Evolutionary conservation across 106 monocot genomes (phyloP).

Genomic region (Dendrobium huoshanense): DNA sequence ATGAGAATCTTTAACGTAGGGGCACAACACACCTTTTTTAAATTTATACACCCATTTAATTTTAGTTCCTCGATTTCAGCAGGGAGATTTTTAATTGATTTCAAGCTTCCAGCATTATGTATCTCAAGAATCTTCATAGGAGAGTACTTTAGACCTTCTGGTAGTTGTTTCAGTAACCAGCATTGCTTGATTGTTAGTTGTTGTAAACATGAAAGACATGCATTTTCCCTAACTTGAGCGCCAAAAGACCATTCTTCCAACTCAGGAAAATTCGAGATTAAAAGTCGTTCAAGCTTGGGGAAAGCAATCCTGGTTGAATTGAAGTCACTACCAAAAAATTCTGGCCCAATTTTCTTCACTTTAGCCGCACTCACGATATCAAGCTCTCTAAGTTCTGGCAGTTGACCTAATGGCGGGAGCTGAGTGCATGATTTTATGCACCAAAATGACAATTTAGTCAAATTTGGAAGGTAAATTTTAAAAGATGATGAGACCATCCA

Average conservation of each 20-base stretch:
- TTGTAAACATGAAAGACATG: not conserved
- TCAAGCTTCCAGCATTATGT: not conserved
- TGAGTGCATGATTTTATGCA: too few relatives aligned
- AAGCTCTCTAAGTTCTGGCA: not conserved
- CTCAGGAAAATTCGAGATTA: conserved; percentile 9
- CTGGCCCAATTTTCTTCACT: conserved; percentile 3
- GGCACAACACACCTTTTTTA: not conserved
- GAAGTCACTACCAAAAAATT: not conserved
- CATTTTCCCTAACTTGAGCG: not conserved
- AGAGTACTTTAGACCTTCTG: conserved; percentile 10
- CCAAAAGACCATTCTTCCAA: conserved; percentile 31
- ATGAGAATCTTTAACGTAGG: too few relatives aligned
- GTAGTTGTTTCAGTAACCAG: conserved; percentile 14
- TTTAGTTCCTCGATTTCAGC: not conserved
- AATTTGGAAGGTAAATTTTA: too few relatives aligned
- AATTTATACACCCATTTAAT: not conserved
- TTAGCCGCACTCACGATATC: not conserved
- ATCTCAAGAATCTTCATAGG: conserved; percentile 4
- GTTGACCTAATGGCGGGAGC: not conserved
- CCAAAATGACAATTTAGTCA: too few relatives aligned
- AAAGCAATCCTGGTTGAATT: not conserved
- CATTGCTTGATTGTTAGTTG: not conserved
- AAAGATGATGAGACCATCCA: not conserved
- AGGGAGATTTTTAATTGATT: not conserved
- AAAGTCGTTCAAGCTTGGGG: conserved; percentile 16